These are phyloP conservation scores for Mallotus repandus DNA, from an alignment of 441 rosid genomes.

Conservation along the genomic window DNA sequence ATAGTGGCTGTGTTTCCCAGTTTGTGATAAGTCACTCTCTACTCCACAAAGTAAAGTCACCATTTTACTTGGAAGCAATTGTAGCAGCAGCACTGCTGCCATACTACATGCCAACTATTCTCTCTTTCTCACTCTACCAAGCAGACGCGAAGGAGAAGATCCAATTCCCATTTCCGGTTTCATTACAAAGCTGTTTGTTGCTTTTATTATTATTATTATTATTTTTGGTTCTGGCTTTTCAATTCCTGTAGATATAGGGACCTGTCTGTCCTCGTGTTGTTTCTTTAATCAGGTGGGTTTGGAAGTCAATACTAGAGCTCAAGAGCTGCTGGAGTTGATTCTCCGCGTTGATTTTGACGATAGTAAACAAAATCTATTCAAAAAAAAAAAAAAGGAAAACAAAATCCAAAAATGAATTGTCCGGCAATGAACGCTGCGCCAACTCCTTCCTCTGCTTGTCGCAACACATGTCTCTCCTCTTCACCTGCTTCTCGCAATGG, in stretches of 20 bases:
- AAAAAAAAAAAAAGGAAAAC: not conserved
- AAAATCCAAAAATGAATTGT: slow-evolving; percentile 32
- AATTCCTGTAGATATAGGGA: not conserved
- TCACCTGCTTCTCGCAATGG: slow-evolving; percentile 26
- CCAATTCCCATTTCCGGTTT: no score
- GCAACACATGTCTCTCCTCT: slow-evolving; percentile 29
- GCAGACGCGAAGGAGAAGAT: no score
- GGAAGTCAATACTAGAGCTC: not conserved
- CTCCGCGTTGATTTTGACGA: no score
- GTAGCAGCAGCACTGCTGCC: no score
- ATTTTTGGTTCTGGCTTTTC: no score
- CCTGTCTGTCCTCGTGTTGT: not conserved
- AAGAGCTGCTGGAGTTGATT: no score
- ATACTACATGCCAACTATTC: no score
- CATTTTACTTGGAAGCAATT: not conserved
- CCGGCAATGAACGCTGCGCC: slow-evolving; percentile 41
- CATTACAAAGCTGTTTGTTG: no score
- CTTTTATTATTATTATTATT: no score
- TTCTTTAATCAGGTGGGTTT: not conserved
- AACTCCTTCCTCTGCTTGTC: slow-evolving; percentile 43
- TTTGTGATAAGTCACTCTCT: slow-evolving; percentile 12
- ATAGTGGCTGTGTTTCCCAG: slow-evolving; percentile 1
- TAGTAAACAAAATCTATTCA: no score
- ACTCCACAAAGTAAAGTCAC: slow-evolving; percentile 4
- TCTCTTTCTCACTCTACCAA: no score